Evolutionary conservation across 2,329 filamentous ascomycete genomes (phyloP).

Genomic region (Periconia sp.): DNA sequence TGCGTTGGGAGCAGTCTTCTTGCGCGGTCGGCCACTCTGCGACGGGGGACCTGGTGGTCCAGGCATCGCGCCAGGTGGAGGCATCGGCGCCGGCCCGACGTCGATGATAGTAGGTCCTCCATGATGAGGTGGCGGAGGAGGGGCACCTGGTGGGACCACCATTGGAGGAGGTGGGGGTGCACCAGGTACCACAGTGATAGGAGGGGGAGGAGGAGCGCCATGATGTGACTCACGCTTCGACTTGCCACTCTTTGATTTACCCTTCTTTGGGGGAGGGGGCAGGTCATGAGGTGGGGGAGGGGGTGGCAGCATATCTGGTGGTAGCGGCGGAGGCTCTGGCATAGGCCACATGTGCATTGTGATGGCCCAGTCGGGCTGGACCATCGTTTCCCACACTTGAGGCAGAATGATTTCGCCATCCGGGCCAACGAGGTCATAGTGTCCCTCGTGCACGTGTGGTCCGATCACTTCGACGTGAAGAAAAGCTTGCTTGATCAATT

Average conservation of each 20-base stretch:
- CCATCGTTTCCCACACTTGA: constrained; percentile 53
- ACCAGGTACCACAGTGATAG: too few relatives aligned
- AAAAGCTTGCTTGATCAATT: constrained; percentile 54
- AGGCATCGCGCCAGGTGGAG: too few relatives aligned
- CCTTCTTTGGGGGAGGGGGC: neutral
- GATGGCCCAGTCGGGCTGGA: constrained; percentile 53
- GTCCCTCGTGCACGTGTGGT: constrained; percentile 51
- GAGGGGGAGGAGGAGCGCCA: constrained; percentile 9
- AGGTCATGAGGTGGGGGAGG: constrained; percentile 6
- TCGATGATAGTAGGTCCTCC: too few relatives aligned
- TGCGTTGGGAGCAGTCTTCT: constrained; percentile 3
- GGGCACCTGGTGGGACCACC: constrained; percentile 3
- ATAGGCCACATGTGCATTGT: constrained; percentile 56
- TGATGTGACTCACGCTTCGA: constrained; percentile 16
- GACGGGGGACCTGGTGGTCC: constrained; percentile 3
- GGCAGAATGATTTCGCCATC: constrained; percentile 55
- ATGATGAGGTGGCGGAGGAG: constrained; percentile 19
- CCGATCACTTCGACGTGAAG: constrained; percentile 51
- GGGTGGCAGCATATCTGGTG: constrained; percentile 1
- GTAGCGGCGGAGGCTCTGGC: constrained; percentile 32
- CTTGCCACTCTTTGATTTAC: constrained; percentile 5
- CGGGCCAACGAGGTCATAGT: constrained; percentile 54
- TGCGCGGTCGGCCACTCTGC: neutral
- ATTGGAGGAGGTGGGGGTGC: constrained; percentile 12
- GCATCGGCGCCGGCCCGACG: too few relatives aligned